These are phyloP conservation scores for Capronia epimyces DNA, from an alignment of 2,329 filamentous ascomycete species.

Conservation along the genomic window DNA sequence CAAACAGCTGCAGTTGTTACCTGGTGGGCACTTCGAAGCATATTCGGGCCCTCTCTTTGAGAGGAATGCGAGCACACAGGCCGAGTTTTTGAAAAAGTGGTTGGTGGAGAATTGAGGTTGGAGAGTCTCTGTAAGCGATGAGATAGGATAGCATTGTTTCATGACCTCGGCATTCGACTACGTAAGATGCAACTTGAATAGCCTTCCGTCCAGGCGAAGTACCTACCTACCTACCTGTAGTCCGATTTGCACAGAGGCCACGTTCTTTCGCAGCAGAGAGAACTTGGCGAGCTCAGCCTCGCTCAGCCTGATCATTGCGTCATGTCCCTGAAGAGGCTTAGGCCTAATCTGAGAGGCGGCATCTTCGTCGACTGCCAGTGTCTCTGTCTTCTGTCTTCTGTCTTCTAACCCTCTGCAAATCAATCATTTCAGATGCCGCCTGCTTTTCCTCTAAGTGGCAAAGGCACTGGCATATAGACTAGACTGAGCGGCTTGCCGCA, in stretches of 20 bases:
- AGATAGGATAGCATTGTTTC: neutral
- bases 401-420: no score
- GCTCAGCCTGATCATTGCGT: neutral
- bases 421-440: no score
- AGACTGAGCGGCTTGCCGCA: no score
- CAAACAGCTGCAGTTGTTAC: slow-evolving; percentile 37
- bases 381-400: no score
- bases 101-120: slow-evolving; percentile 11
- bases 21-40: slow-evolving; percentile 40
- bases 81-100: slow-evolving; percentile 33
- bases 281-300: neutral
- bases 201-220: no score
- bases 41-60: slow-evolving; percentile 33
- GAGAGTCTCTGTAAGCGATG: neutral
- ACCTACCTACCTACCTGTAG: no score
- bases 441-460: no score
- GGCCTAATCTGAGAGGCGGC: neutral
- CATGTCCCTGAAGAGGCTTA: neutral
- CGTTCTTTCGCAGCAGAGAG: no score
- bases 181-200: neutral
- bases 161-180: neutral
- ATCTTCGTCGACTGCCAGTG: neutral
- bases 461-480: no score
- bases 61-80: slow-evolving; percentile 32
- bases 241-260: no score